Percentiles rank a stretch among this genome's conserved stretches.
Conservation (phyloP, 2,329 filamentous ascomycete genomes). For the Bipolaris bicolor region DNA sequence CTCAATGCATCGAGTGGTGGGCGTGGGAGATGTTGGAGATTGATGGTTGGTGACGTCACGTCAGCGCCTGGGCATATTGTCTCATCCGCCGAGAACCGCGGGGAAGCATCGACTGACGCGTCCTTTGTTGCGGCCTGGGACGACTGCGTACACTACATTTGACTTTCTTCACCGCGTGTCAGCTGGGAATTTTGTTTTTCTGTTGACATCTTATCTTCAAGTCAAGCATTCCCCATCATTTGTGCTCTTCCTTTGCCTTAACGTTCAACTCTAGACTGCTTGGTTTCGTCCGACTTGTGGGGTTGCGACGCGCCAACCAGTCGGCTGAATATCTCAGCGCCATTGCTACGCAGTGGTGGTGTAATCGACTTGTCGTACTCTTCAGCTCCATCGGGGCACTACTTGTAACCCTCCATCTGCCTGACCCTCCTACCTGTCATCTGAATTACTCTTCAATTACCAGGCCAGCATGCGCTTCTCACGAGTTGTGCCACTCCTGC, state of each 20-base stretch:
- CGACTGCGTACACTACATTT: constrained; percentile 14
- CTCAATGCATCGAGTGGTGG: not conserved
- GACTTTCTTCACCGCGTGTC: not conserved
- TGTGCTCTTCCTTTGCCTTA: not conserved
- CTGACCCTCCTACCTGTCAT: constrained; percentile 6
- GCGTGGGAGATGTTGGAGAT: not conserved
- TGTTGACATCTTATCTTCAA: not conserved
- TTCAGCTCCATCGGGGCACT: constrained; percentile 19
- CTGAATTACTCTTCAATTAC: constrained; percentile 11
- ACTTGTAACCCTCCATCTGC: constrained; percentile 15
- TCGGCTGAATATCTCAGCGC: constrained; percentile 13
- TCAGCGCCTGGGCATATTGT: constrained; percentile 9
- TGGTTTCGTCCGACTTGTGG: constrained; percentile 13
- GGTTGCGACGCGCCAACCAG: too few relatives aligned
- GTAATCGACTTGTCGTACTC: constrained; percentile 39
- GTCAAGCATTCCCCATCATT: too few relatives aligned
- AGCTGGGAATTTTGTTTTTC: not conserved
- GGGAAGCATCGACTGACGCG: constrained; percentile 21
- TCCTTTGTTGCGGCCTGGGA: constrained; percentile 20
- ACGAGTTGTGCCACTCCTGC: constrained; percentile 57
- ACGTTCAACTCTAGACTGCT: not conserved
- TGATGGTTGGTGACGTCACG: constrained; percentile 6
- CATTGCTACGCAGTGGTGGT: constrained; percentile 31
- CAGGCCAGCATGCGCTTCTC: constrained; percentile 56
- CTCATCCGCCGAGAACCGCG: constrained; percentile 9